Evolutionary conservation across 2,329 filamentous ascomycete genomes (phyloP).

Genomic region (Stylonectria norvegica): DNA sequence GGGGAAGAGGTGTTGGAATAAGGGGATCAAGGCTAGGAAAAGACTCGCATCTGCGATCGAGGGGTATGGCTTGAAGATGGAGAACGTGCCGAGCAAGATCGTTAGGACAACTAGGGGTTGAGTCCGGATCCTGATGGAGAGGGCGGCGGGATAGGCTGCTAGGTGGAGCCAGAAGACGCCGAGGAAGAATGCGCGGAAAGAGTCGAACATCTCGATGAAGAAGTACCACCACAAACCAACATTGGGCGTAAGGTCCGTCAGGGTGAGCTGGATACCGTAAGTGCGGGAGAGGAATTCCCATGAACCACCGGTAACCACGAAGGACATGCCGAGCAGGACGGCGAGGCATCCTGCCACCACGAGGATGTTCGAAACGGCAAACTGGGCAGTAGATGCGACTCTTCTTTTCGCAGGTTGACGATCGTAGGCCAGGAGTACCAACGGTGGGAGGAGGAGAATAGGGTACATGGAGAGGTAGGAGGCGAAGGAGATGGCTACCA

Average conservation of each 20-base stretch:
- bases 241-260: constrained; percentile 91
- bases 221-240: constrained; percentile 99
- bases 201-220: constrained; percentile 99
- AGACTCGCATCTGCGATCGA: constrained; percentile 86
- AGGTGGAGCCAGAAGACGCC: constrained; percentile 98
- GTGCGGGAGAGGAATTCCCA: constrained; percentile 88
- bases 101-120: constrained; percentile 86
- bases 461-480: constrained; percentile 93
- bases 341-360: constrained; percentile 55
- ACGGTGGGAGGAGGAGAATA: constrained; percentile 76
- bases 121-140: constrained; percentile 75
- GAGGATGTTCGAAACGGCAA: constrained; percentile 51
- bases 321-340: constrained; percentile 68
- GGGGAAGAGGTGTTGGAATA: constrained; percentile 90
- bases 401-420: constrained; percentile 41
- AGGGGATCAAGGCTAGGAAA: constrained; percentile 76
- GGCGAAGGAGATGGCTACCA: constrained; percentile 82
- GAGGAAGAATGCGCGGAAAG: constrained; percentile 94
- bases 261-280: constrained; percentile 86
- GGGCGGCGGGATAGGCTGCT: constrained; percentile 79
- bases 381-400: constrained; percentile 40
- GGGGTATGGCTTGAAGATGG: constrained; percentile 96
- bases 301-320: constrained; percentile 67
- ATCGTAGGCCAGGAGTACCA: constrained; percentile 79
- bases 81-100: constrained; percentile 82